A percentile compares a stretch with the other conserved stretches of the same genome.
phyloP scores from a whole-genome alignment of 2,329 filamentous ascomycete genomes.

The Botrytis fabae region DNA sequence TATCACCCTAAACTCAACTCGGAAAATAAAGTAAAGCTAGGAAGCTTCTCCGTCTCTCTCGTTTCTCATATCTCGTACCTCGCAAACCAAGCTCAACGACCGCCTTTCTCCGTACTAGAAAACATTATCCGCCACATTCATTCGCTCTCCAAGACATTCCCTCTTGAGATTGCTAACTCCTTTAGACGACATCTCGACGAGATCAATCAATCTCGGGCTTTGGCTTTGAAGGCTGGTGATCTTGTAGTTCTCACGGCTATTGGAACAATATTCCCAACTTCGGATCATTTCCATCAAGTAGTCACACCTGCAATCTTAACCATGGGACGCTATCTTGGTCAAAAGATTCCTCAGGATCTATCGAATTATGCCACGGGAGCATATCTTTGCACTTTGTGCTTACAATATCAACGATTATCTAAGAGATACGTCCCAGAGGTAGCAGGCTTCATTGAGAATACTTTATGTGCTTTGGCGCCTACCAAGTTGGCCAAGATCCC shows the following conservation, averaged over 20 bases:
- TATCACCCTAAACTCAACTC: conserved; percentile 84
- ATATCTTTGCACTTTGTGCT: conserved; percentile 73
- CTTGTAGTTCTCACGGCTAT: conserved; percentile 81
- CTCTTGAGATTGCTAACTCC: conserved; percentile 71
- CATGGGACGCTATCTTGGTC: conserved; percentile 80
- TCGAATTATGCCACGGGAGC: conserved; percentile 71
- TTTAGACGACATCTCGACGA: conserved; percentile 73
- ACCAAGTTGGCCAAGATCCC: conserved; percentile 48
- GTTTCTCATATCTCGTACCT: conserved; percentile 61
- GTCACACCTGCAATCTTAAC: conserved; percentile 85
- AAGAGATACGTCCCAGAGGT: conserved; percentile 90
- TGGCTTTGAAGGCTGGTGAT: conserved; percentile 65
- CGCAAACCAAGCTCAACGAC: conserved; percentile 45
- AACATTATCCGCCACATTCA: conserved; percentile 85
- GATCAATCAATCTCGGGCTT: conserved; percentile 51
- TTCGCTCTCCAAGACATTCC: conserved; percentile 84
- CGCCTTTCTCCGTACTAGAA: conserved; percentile 71
- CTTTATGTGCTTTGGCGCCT: conserved; percentile 67
- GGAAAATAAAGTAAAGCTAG: conserved; percentile 81
- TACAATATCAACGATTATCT: conserved; percentile 81
- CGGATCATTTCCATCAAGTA: conserved; percentile 95
- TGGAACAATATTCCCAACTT: conserved; percentile 84
- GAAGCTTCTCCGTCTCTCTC: conserved; percentile 64
- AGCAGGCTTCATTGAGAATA: conserved; percentile 77
- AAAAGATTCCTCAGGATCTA: conserved; percentile 66